Evolutionary conservation across 2,329 filamentous ascomycete species (phyloP).

Genomic region (Xylariales sp.): DNA sequence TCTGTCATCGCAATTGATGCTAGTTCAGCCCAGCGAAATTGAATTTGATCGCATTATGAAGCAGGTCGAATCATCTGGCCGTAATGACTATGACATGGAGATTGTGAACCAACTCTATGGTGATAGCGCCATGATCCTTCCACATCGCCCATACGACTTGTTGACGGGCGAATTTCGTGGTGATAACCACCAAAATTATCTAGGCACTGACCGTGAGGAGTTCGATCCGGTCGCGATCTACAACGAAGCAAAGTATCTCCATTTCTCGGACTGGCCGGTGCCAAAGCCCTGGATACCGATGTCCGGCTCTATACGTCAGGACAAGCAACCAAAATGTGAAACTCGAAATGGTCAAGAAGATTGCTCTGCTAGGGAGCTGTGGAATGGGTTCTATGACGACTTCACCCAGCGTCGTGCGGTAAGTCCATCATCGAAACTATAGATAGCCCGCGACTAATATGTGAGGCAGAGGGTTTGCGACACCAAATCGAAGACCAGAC

Average conservation of each 20-base stretch:
- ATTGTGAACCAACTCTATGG: conserved; percentile 72
- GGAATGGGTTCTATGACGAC: conserved; percentile 53
- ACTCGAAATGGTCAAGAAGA: conserved; percentile 47
- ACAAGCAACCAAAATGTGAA: conserved; percentile 51
- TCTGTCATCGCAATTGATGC: conserved; percentile 71
- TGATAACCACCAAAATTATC: conserved; percentile 59
- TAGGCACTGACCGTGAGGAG: conserved; percentile 53
- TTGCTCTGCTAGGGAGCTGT: conserved; percentile 49
- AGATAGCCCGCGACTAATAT: conserved; percentile 25
- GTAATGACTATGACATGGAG: conserved; percentile 72
- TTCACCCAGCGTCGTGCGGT: conserved; percentile 48
- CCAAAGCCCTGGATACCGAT: conserved; percentile 66
- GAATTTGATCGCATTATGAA: conserved; percentile 59
- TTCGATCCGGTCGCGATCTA: conserved; percentile 69
- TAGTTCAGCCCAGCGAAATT: conserved; percentile 66
- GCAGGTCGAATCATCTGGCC: conserved; percentile 48
- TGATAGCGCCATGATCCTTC: conserved; percentile 68
- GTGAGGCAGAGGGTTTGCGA: conserved; percentile 36
- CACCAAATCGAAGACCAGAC: conserved; percentile 30
- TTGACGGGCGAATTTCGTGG: conserved; percentile 71
- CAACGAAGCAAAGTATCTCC: conserved; percentile 72
- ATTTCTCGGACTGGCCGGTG: conserved; percentile 78
- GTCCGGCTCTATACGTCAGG: conserved; percentile 43
- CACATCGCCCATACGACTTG: conserved; percentile 71
- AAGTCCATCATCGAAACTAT: conserved; percentile 28